These are phyloP conservation scores for Podaxis mareebaensis DNA, from an alignment of 768 basidiomycete species.

Conservation along the genomic window DNA sequence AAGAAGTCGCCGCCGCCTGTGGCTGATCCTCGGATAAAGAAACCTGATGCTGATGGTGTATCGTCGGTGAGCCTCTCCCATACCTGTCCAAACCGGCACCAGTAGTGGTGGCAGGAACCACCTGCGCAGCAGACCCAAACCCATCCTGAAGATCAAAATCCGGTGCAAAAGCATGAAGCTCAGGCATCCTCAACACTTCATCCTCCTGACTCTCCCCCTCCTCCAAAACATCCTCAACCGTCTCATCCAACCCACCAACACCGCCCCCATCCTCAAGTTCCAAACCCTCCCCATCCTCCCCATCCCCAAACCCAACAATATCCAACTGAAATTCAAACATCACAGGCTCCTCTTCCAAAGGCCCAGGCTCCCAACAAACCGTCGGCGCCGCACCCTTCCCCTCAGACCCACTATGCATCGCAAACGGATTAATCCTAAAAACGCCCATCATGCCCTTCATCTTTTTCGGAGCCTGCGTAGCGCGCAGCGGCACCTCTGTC, in stretches of 20 bases:
- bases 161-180: constrained; percentile 39
- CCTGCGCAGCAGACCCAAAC: constrained; percentile 17
- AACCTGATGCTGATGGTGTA: background rate
- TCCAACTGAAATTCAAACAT: constrained; percentile 69
- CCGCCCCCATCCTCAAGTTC: constrained; percentile 9
- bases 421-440: constrained; percentile 76
- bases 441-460: constrained; percentile 81
- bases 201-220: constrained; percentile 15
- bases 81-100: background rate
- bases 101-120: background rate
- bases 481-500: constrained; percentile 71
- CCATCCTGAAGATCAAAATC: constrained; percentile 36
- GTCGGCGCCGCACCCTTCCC: constrained; percentile 16
- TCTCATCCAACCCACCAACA: constrained; percentile 2
- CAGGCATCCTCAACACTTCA: constrained; percentile 18
- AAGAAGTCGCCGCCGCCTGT: background rate
- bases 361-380: constrained; percentile 47
- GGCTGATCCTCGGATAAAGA: constrained; percentile 6
- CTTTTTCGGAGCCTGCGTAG: constrained; percentile 66
- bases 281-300: constrained; percentile 4
- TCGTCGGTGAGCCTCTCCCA: background rate
- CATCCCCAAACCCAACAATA: constrained; percentile 24
- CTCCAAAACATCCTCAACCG: constrained; percentile 1
- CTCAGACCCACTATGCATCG: constrained; percentile 46
- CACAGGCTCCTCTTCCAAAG: constrained; percentile 59